phyloP scores from a whole-genome alignment of 805 yeast species.

The Yamadazyma nakazawae region DNA sequence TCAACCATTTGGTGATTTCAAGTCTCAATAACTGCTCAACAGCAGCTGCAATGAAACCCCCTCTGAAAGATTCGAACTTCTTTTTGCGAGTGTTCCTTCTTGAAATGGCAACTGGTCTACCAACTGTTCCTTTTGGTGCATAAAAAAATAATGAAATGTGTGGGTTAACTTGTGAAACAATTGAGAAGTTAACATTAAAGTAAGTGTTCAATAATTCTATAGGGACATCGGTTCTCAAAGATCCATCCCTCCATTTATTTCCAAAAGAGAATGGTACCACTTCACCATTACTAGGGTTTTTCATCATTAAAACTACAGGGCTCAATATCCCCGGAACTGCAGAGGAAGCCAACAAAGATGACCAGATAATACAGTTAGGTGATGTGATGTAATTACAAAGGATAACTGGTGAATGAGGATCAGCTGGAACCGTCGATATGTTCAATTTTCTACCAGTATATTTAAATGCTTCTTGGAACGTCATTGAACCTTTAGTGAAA shows the following conservation, averaged over 20 bases:
- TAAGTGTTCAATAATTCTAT: constrained; percentile 68
- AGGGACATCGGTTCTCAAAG: constrained; percentile 76
- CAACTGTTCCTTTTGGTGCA: constrained; percentile 78
- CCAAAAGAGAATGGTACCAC: constrained; percentile 72
- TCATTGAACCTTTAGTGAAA: constrained; percentile 70
- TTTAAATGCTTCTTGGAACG: constrained; percentile 67
- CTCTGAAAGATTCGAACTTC: constrained; percentile 50
- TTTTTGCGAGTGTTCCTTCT: constrained; percentile 39
- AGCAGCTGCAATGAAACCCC: constrained; percentile 75
- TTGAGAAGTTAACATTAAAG: constrained; percentile 70
- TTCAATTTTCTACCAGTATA: constrained; percentile 69
- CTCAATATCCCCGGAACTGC: constrained; percentile 82
- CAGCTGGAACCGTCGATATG: constrained; percentile 77
- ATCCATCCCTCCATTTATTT: constrained; percentile 75
- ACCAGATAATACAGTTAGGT: constrained; percentile 82
- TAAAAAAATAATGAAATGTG: constrained; percentile 73
- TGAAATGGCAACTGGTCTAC: constrained; percentile 64
- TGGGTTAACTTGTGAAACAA: constrained; percentile 82
- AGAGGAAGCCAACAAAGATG: constrained; percentile 68
- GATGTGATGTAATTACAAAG: constrained; percentile 73
- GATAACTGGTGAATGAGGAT: constrained; percentile 78
- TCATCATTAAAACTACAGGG: constrained; percentile 79
- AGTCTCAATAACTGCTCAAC: constrained; percentile 65
- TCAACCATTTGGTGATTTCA: constrained; percentile 76
- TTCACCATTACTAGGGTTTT: constrained; percentile 28